These are phyloP conservation scores for Rhynchosporium graminicola DNA, from an alignment of 2,329 filamentous ascomycete species.

Conservation along the genomic window DNA sequence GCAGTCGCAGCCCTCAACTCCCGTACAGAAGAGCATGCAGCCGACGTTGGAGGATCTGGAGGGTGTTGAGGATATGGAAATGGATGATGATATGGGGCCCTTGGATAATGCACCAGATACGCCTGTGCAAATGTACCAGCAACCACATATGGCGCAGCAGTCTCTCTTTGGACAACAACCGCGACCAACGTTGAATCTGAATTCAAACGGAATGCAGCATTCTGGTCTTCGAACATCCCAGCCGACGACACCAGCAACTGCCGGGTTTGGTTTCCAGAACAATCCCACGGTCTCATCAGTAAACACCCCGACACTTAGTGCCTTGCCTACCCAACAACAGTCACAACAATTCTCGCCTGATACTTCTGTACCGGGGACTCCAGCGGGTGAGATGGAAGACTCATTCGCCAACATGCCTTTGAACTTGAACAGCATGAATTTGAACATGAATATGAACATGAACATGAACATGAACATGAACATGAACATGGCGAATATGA, in stretches of 20 bases:
- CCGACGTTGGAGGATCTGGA: conserved; percentile 66
- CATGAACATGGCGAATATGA: conserved; percentile 49
- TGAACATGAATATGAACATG: conserved; percentile 59
- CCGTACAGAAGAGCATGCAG: conserved; percentile 36
- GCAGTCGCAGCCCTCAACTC: conserved; percentile 39
- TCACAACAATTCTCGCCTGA: conserved; percentile 53
- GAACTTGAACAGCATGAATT: conserved; percentile 52
- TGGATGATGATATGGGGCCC: conserved; percentile 77
- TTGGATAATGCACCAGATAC: conserved; percentile 59
- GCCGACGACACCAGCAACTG: conserved; percentile 78
- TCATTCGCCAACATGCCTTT: conserved; percentile 65
- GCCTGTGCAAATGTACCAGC: conserved; percentile 45
- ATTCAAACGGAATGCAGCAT: conserved; percentile 67
- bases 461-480: conserved; percentile 59
- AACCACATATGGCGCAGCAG: conserved; percentile 68
- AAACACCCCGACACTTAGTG: conserved; percentile 88
- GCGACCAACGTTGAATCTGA: conserved; percentile 76
- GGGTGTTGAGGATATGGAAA: conserved; percentile 90
- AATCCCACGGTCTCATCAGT: conserved; percentile 97
- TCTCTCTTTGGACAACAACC: conserved; percentile 63
- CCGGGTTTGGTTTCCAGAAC: conserved; percentile 78
- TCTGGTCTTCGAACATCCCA: conserved; percentile 83
- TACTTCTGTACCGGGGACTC: conserved; percentile 69
- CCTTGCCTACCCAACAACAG: conserved; percentile 63
- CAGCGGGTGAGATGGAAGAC: conserved; percentile 74